Percentiles rank a stretch among this genome's conserved stretches.
These are phyloP conservation scores for Paratinospora sagittata DNA, from an alignment of 164 flowering plant genomes.

Conservation along the genomic window DNA sequence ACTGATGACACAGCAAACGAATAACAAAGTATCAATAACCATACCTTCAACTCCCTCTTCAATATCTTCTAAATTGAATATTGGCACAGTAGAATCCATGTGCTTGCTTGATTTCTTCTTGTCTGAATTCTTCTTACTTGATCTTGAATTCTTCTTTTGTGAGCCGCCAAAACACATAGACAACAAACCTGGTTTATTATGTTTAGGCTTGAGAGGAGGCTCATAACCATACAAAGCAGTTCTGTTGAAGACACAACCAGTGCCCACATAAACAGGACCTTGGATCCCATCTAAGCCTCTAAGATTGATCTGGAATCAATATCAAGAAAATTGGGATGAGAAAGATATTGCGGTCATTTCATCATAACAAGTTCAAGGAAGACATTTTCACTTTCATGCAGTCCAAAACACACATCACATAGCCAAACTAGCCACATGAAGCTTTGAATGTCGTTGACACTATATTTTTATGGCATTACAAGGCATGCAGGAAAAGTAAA, in stretches of 20 bases:
- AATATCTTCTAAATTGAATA: slow-evolving; percentile 49
- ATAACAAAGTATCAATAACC: background rate
- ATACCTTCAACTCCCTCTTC: slow-evolving; percentile 49
- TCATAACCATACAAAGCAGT: slow-evolving; percentile 53
- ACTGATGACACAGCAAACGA: background rate
- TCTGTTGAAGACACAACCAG: slow-evolving; percentile 59
- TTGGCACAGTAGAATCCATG: slow-evolving; percentile 42
- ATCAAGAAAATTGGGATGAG: background rate
- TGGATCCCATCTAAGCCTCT: slow-evolving; percentile 61
- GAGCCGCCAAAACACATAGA: slow-evolving; percentile 34
- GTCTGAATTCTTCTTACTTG: slow-evolving; percentile 24
- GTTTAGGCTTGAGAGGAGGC: slow-evolving; percentile 40
- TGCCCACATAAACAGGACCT: slow-evolving; percentile 59
- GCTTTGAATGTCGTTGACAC: background rate
- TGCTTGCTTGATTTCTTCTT: slow-evolving; percentile 40
- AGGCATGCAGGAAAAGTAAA: background rate
- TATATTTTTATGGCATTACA: background rate
- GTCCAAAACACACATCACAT: background rate
- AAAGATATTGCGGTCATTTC: background rate
- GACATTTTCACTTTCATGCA: background rate
- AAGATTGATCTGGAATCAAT: slow-evolving; percentile 43
- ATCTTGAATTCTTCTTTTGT: slow-evolving; percentile 32
- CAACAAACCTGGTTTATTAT: slow-evolving; percentile 26
- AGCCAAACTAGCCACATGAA: background rate
- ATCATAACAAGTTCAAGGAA: background rate